phyloP scores from a whole-genome alignment of 2,329 filamentous ascomycete genomes.

The Coniochaeta sp. region DNA sequence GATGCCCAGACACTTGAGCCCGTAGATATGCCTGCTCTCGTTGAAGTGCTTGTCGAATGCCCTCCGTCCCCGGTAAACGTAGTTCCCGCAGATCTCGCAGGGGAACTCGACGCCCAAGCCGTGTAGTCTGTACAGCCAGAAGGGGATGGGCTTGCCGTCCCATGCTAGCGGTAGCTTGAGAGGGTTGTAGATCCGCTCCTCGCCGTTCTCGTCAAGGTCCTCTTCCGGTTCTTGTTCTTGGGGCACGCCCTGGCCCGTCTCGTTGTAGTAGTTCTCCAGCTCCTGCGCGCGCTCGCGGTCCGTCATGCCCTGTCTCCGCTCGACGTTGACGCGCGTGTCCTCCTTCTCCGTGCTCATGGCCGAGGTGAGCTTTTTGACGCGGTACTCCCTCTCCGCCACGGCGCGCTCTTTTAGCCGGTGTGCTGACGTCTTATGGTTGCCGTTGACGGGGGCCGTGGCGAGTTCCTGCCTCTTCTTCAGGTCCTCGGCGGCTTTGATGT shows the following conservation, averaged over 20 bases:
- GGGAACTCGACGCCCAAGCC: constrained; percentile 90
- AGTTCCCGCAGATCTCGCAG: constrained; percentile 96
- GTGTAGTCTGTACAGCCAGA: constrained; percentile 97
- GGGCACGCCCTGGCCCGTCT: constrained; percentile 38
- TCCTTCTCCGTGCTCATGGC: constrained; percentile 81
- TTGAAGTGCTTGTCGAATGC: constrained; percentile 99
- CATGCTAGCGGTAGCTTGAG: constrained; percentile 92
- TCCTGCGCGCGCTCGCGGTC: constrained; percentile 93
- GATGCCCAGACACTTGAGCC: constrained; percentile 88
- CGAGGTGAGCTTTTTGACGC: constrained; percentile 70
- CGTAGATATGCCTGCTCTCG: constrained; percentile 87
- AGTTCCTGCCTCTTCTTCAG: constrained; percentile 43
- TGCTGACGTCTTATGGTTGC: constrained; percentile 25
- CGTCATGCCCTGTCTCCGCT: constrained; percentile 95
- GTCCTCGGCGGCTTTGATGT: constrained; percentile 73
- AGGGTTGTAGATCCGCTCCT: constrained; percentile 93
- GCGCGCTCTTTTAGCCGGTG: constrained; percentile 75
- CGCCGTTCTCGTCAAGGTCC: constrained; percentile 67
- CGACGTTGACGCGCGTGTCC: constrained; percentile 89
- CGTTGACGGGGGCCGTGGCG: constrained; percentile 14
- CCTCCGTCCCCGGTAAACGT: constrained; percentile 94
- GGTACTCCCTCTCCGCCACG: constrained; percentile 81
- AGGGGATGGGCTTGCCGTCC: constrained; percentile 98
- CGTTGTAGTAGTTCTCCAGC: constrained; percentile 71
- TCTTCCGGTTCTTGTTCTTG: constrained; percentile 47